A percentile compares a stretch with the other conserved stretches of the same genome.
phyloP scores from a whole-genome alignment of 2,329 filamentous ascomycete genomes.

The Escovopsis weberi region DNA sequence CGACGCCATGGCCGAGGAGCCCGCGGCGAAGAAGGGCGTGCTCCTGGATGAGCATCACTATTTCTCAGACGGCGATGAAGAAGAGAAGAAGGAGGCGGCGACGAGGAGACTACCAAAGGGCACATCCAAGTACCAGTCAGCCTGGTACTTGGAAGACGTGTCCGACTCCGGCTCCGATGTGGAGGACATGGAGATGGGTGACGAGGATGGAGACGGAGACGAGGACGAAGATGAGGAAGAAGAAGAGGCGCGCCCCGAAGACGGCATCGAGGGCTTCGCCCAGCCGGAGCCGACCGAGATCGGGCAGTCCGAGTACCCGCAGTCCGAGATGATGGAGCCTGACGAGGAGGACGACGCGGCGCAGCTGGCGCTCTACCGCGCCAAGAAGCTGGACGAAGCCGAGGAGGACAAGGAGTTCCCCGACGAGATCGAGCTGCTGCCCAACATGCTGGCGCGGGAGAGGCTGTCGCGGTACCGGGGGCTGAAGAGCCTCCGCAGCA shows the following conservation, averaged over 20 bases:
- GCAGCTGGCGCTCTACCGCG: slow-evolving; percentile 69
- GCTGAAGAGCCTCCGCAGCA: slow-evolving; percentile 79
- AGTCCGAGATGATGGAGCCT: slow-evolving; percentile 82
- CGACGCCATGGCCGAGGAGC: slow-evolving; percentile 13
- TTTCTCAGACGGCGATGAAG: slow-evolving; percentile 74
- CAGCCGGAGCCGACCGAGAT: slow-evolving; percentile 58
- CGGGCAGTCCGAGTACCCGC: slow-evolving; percentile 76
- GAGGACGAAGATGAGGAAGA: slow-evolving; percentile 37
- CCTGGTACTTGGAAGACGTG: slow-evolving; percentile 76
- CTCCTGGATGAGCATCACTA: slow-evolving; percentile 95
- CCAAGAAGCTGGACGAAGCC: slow-evolving; percentile 62
- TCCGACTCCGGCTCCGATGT: slow-evolving; percentile 79
- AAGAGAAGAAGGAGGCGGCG: slow-evolving; percentile 29
- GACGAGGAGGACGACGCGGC: slow-evolving; percentile 68
- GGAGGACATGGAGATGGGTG: slow-evolving; percentile 48
- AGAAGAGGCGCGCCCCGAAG: slow-evolving; percentile 55
- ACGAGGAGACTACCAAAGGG: slow-evolving; percentile 75
- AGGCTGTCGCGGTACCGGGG: slow-evolving; percentile 77
- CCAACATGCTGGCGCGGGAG: slow-evolving; percentile 73
- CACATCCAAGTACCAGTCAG: slow-evolving; percentile 85
- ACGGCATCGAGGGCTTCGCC: slow-evolving; percentile 61
- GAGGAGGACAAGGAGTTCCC: slow-evolving; percentile 91
- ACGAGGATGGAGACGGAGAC: slow-evolving; percentile 38
- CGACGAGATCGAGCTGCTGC: slow-evolving; percentile 89
- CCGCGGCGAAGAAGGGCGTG: slow-evolving; percentile 62